Base-by-base conservation (phyloP, 768 basidiomycete genomes). In the Paxillus rubicundulus region DNA sequence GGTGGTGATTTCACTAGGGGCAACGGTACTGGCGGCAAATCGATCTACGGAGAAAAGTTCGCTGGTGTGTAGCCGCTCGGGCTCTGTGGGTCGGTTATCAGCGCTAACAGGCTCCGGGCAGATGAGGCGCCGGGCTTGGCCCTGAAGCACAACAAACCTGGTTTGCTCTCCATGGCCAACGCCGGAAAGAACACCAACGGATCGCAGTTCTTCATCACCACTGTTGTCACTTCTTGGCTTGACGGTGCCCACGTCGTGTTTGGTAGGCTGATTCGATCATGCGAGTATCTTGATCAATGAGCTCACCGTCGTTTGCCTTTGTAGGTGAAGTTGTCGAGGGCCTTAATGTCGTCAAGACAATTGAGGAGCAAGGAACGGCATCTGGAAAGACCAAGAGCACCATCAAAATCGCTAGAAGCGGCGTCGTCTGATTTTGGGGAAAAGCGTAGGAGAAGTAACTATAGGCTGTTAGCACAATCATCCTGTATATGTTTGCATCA, bases 191-290 rank as follows among this genome's bases (percentile, higher is more conserved):
- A 92, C 75, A 94, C 92, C 58, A 95, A 95, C 64, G 92, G 89
- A 13, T 89, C 82, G 16, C 87, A 92, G 70, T 94, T 95, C 81
- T 94, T 96, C 79, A 84, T 95, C 75, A 92, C 89, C 57, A 94
- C 91, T 37, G 85, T 84, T 50, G 70, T 73, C 32, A 89, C 89
- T 3, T 71, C 75, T 34, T 92, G 89, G 89, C 82, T 94, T 53
- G 89, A 94, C 66, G 86, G 85, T 52, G 80, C 78, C 51, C 86
- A 92, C 70, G 87, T 92, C 70, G 92, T 95, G 44, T 94, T 96
- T 63, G 93, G 92, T 83, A 61, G 42, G 66, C 40, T 16, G 27
- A n/a, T 16, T 32, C 16, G 30, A 21, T 17, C 16, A 18, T n/a
- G 4, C 40, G 8, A 28, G 14, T 36, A 20, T 18, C 7, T 46